A percentile compares a stretch with the other conserved stretches of the same genome.
phyloP scores from a whole-genome alignment of 2,329 filamentous ascomycete species.

The Stachybotrys chartarum region DNA sequence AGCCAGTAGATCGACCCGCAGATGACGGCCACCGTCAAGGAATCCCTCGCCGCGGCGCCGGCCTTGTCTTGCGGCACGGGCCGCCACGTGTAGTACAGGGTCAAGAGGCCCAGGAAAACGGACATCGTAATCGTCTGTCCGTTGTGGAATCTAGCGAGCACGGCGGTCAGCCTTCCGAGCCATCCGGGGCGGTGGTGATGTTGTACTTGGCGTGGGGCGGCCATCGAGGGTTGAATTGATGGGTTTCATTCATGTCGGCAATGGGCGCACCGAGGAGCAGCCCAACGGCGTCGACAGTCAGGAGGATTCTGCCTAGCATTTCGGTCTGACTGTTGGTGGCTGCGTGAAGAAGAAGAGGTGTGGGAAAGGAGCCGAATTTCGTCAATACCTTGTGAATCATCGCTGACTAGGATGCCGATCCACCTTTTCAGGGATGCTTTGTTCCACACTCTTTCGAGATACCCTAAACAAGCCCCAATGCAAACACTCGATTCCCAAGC shows the following conservation, averaged over 20 bases:
- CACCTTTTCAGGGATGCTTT: too few relatives aligned
- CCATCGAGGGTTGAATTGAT: conserved; percentile 36
- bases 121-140: conserved; percentile 35
- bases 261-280: conserved; percentile 29
- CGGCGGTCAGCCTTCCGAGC: not conserved
- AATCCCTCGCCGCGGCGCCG: conserved; percentile 18
- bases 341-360: too few relatives aligned
- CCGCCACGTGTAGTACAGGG: conserved; percentile 32
- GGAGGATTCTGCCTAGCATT: conserved; percentile 24
- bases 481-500: too few relatives aligned
- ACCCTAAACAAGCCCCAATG: too few relatives aligned
- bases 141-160: conserved; percentile 28
- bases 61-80: conserved; percentile 4
- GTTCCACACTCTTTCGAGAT: too few relatives aligned
- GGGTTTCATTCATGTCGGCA: conserved; percentile 31
- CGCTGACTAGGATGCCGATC: too few relatives aligned
- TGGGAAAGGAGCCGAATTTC: too few relatives aligned
- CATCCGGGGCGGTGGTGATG: not conserved
- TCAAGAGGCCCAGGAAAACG: conserved; percentile 27
- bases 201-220: conserved; percentile 37
- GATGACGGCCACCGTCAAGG: conserved; percentile 23
- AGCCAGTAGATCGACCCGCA: conserved; percentile 34
- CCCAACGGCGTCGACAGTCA: conserved; percentile 29
- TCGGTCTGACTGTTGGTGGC: too few relatives aligned
- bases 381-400: too few relatives aligned